These are phyloP conservation scores for Epichloe glyceriae DNA, from an alignment of 2,329 filamentous ascomycete genomes.

Conservation along the genomic window DNA sequence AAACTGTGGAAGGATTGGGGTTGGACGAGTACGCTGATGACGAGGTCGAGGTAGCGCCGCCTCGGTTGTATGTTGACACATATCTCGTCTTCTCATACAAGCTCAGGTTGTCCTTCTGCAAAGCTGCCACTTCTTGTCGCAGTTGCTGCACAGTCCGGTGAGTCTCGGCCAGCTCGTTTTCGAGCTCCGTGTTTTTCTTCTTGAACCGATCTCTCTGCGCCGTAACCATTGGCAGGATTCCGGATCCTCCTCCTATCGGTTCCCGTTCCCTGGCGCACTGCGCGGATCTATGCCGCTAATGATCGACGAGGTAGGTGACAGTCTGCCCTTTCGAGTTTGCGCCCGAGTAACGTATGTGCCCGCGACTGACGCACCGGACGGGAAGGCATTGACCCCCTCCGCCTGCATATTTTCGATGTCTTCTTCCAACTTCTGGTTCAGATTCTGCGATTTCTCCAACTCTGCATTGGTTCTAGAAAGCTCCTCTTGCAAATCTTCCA, in stretches of 20 bases:
- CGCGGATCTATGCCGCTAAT: slow-evolving; percentile 89
- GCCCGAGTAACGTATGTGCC: slow-evolving; percentile 67
- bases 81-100: slow-evolving; percentile 98
- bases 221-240: slow-evolving; percentile 95
- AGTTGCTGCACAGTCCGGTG: slow-evolving; percentile 75
- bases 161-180: slow-evolving; percentile 75
- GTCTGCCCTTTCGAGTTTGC: slow-evolving; percentile 51
- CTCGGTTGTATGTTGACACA: slow-evolving; percentile 81
- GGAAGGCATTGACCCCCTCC: slow-evolving; percentile 70
- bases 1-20: slow-evolving; percentile 62
- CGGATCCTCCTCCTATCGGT: slow-evolving; percentile 60
- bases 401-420: slow-evolving; percentile 82
- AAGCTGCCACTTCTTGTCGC: slow-evolving; percentile 75
- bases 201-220: slow-evolving; percentile 97
- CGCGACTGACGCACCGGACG: slow-evolving; percentile 82
- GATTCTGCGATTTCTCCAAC: slow-evolving; percentile 67
- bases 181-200: slow-evolving; percentile 82
- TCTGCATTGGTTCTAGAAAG: slow-evolving; percentile 74
- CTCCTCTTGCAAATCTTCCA: slow-evolving; percentile 73
- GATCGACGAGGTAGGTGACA: slow-evolving; percentile 92
- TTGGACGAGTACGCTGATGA: slow-evolving; percentile 55
- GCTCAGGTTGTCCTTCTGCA: slow-evolving; percentile 92
- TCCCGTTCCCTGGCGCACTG: slow-evolving; percentile 37
- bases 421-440: slow-evolving; percentile 83
- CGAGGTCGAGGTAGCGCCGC: slow-evolving; percentile 44